These are phyloP conservation scores for Xylaria sp. DNA, from an alignment of 2,329 filamentous ascomycete species.

Conservation along the genomic window DNA sequence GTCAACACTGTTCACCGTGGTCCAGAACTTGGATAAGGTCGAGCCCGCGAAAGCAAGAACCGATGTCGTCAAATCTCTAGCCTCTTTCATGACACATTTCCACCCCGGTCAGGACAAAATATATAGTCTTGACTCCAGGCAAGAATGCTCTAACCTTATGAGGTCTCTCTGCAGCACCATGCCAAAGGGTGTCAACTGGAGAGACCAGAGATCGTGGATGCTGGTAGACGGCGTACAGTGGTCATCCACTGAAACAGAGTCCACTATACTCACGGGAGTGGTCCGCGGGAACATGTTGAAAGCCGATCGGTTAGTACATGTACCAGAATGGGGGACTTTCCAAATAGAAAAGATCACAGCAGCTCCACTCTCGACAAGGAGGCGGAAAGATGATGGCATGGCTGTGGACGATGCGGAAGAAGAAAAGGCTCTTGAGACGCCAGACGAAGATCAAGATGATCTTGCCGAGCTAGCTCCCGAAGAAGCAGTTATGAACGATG, in stretches of 20 bases:
- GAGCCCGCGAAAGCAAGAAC: conserved; percentile 82
- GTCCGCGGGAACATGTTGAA: conserved; percentile 89
- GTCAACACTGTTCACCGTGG: conserved; percentile 88
- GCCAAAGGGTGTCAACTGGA: conserved; percentile 94
- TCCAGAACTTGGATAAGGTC: conserved; percentile 81
- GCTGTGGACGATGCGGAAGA: conserved; percentile 68
- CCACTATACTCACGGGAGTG: conserved; percentile 82
- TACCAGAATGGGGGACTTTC: conserved; percentile 94
- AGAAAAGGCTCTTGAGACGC: conserved; percentile 73
- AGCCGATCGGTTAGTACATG: conserved; percentile 86
- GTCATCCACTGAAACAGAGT: conserved; percentile 67
- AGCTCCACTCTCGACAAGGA: conserved; percentile 72
- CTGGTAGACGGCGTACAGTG: conserved; percentile 85
- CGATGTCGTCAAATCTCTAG: conserved; percentile 83
- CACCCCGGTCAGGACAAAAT: conserved; percentile 93
- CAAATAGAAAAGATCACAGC: conserved; percentile 90
- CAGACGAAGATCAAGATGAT: conserved; percentile 84
- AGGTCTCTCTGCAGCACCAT: conserved; percentile 90
- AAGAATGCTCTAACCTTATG: conserved; percentile 91
- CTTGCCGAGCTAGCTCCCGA: conserved; percentile 87
- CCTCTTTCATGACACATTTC: conserved; percentile 93
- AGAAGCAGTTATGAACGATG: conserved; percentile 76
- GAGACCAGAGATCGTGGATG: conserved; percentile 97
- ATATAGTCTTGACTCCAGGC: conserved; percentile 85
- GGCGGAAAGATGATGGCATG: conserved; percentile 74